Conservation (phyloP, 768 basidiomycete genomes). For the Leucocoprinus sp. region DNA sequence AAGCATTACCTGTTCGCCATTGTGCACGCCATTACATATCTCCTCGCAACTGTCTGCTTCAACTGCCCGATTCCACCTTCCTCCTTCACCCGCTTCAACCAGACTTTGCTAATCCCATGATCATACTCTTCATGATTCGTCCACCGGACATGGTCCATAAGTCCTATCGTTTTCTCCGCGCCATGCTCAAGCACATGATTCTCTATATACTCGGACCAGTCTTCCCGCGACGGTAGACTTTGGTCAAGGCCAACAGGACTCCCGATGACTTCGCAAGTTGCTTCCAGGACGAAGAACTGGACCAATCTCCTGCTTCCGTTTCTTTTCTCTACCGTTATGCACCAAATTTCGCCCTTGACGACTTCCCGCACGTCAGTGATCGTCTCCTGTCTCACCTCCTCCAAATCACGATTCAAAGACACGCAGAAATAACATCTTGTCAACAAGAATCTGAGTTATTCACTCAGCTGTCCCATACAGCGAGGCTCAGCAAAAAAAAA, state of each 20-base stretch:
- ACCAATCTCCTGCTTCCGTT: conserved; percentile 8
- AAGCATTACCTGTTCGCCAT: conserved; percentile 57
- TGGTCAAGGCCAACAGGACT: conserved; percentile 13
- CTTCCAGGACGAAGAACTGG: conserved; percentile 53
- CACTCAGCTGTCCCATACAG: not conserved
- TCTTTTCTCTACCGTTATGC: conserved; percentile 22
- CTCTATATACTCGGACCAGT: conserved; percentile 59
- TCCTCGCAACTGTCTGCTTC: conserved; percentile 45
- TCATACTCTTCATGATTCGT: conserved; percentile 65
- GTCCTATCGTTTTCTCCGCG: conserved; percentile 19
- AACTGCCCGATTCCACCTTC: conserved; percentile 34
- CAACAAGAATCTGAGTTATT: conserved; percentile 45
- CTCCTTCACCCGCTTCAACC: conserved; percentile 38
- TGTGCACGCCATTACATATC: conserved; percentile 63
- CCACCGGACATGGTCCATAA: conserved; percentile 43
- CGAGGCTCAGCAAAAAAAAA: conserved; percentile 1
- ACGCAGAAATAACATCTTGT: conserved; percentile 57
- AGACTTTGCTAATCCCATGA: conserved; percentile 57
- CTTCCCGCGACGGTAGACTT: conserved; percentile 29
- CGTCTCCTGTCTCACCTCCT: conserved; percentile 14
- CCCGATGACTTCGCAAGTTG: conserved; percentile 70
- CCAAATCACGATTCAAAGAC: conserved; percentile 39
- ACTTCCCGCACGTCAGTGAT: conserved; percentile 46
- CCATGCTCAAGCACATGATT: not conserved
- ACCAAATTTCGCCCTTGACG: conserved; percentile 54